Evolutionary conservation across 495 filamentous ascomycete species (phyloP).

Genomic region (Elasticomyces elasticus): DNA sequence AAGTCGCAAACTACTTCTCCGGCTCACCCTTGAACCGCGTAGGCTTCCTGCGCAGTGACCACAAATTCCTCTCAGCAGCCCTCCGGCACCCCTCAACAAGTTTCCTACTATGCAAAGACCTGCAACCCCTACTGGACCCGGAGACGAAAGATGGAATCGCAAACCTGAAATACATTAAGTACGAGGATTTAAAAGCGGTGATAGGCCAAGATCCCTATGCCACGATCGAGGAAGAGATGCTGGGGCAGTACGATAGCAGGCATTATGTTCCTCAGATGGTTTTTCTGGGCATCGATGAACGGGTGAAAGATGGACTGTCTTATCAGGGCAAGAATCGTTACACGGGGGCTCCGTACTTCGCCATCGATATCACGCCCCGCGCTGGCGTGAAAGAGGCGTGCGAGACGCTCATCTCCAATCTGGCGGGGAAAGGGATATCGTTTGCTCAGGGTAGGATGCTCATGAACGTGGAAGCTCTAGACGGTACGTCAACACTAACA

Average conservation of each 20-base stretch:
- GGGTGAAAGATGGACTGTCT: constrained; percentile 38
- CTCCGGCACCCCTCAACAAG: constrained; percentile 57
- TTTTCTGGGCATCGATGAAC: constrained; percentile 81
- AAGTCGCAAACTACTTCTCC: constrained; percentile 92
- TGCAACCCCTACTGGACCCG: constrained; percentile 55
- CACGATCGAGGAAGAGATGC: constrained; percentile 59
- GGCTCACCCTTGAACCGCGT: constrained; percentile 67
- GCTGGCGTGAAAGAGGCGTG: constrained; percentile 43
- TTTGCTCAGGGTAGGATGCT: constrained; percentile 50
- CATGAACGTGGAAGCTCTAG: constrained; percentile 46
- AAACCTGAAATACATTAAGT: constrained; percentile 51
- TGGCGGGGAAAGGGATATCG: constrained; percentile 48
- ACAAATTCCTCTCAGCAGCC: constrained; percentile 66
- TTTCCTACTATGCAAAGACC: constrained; percentile 70
- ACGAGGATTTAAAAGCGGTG: constrained; percentile 55
- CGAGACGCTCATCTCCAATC: constrained; percentile 39
- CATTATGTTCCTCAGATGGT: constrained; percentile 57
- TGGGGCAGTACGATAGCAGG: constrained; percentile 65
- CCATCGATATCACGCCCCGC: constrained; percentile 74
- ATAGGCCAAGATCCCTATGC: constrained; percentile 62
- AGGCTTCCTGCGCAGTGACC: constrained; percentile 75
- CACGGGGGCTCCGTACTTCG: constrained; percentile 72
- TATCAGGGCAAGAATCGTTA: constrained; percentile 46
- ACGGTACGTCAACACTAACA: constrained; percentile 41
- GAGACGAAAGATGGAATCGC: too few species aligned